Evolutionary conservation across 1,284 basidiomycete species (phyloP), one percentile per base, ranked within the genome.

Genomic region (Vanrija sp.): DNA sequence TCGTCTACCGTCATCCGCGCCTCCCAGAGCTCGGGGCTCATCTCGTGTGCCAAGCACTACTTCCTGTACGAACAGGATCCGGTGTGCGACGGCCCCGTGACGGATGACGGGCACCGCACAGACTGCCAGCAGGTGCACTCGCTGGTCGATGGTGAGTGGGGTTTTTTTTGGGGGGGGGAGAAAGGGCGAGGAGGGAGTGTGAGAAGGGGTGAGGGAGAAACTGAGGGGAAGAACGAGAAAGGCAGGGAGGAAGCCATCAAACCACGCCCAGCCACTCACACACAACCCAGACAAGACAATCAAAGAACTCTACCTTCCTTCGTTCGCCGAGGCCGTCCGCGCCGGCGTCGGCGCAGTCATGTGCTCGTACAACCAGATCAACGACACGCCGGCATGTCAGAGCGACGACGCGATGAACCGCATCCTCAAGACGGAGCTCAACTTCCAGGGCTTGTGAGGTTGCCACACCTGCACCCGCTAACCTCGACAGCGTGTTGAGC

Each of bases 341-440:
- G 79, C 79, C 0, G 80, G 79, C 2, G 69, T 69, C 5, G 73
- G 73, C 3, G 62, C 69, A 8, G 67, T 77, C 52, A 81, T 81
- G 80, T 78, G 77, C 64, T 71, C 70, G 77, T 87, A 84, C 21
- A 83, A 86, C 52, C 72, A 83, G 38, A 78, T 91, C 66, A 92
- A 93, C 71, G 84, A 83, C 34, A 88, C 86, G 0, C 87, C 85
- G 57, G 85, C 88, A 1, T 91, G 89, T 72, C 84, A 89, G 71
- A 90, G 89, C 67, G 80, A 85, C 66, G 82, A 85, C 63, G 80
- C 85, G 39, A 74, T 91, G 69, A 92, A 91, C 76, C 81, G 84
- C 53, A 80, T 91, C 39, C 79, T 93, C 58, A 93, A 93, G 78
- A 78, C 80, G 26, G 88, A 92, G 75, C 83, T 81, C 23, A 68